Evolutionary conservation across 2,329 filamentous ascomycete genomes (phyloP).

Genomic region (Colletotrichum sp.): DNA sequence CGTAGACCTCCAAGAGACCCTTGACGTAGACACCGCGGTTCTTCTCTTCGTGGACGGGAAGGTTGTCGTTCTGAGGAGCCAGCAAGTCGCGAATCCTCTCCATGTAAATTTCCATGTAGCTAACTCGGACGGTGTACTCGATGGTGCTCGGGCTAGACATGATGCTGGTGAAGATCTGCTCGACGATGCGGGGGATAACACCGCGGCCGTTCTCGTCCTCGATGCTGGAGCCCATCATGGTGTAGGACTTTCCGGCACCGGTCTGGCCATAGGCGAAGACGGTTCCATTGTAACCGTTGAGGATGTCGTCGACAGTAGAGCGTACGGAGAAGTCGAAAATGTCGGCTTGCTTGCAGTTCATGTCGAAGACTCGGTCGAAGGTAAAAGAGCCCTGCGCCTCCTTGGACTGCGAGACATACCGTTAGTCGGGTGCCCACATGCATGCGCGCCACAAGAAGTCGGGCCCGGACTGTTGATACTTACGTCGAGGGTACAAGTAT

Average conservation of each 20-base stretch:
- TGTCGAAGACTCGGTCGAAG: constrained; percentile 97
- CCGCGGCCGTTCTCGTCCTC: constrained; percentile 87
- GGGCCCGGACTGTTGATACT: constrained; percentile 35
- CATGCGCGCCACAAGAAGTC: background rate
- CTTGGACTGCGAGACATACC: constrained; percentile 64
- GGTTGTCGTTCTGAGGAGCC: constrained; percentile 90
- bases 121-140: constrained; percentile 98
- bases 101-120: constrained; percentile 99
- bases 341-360: constrained; percentile 86
- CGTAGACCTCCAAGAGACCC: constrained; percentile 91
- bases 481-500: constrained; percentile 88
- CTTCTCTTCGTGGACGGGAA: constrained; percentile 98
- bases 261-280: constrained; percentile 99
- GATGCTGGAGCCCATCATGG: constrained; percentile 98
- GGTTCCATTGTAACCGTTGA: constrained; percentile 99
- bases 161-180: constrained; percentile 97
- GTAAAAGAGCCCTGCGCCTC: constrained; percentile 89
- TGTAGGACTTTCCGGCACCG: constrained; percentile 97
- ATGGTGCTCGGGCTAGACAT: constrained; percentile 90
- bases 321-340: constrained; percentile 99
- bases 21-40: constrained; percentile 96
- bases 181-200: constrained; percentile 95
- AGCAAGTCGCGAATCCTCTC: constrained; percentile 95
- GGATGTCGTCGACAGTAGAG: constrained; percentile 94
- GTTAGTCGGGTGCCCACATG: background rate